Evolutionary conservation across 148 eudicot genomes (phyloP).

Genomic region (Fallopia convolvulus): DNA sequence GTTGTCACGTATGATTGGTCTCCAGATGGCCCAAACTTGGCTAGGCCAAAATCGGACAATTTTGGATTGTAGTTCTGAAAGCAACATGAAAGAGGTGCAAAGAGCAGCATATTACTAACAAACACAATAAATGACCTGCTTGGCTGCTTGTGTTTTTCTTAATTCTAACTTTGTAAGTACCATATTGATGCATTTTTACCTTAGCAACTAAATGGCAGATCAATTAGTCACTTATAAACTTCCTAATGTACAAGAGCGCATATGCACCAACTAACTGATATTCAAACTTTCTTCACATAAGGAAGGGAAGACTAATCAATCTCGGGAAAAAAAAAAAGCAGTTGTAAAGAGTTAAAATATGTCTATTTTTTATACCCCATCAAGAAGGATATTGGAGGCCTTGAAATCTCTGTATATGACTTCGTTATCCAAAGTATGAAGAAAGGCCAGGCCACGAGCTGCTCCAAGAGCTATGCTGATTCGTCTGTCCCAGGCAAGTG

Average conservation of each 20-base stretch:
- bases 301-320: constrained; percentile 17
- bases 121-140: background rate
- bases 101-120: constrained; percentile 3
- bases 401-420: constrained; percentile 15
- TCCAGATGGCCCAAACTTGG: constrained; percentile 13
- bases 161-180: background rate
- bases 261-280: background rate
- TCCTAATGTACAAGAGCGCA: too few relatives aligned
- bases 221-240: background rate
- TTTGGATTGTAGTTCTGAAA: constrained; percentile 1
- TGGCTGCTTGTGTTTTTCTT: background rate
- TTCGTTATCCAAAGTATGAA: constrained; percentile 6
- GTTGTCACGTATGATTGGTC: constrained; percentile 8
- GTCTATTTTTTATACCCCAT: constrained; percentile 4
- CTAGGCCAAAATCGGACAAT: constrained; percentile 12
- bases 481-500: constrained; percentile 16
- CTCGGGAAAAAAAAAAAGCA: background rate
- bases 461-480: constrained; percentile 14
- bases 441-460: constrained; percentile 14
- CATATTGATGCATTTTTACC: constrained; percentile 7
- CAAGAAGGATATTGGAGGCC: constrained; percentile 16
- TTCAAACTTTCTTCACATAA: background rate
- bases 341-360: background rate
- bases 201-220: background rate
- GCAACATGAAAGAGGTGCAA: background rate